These are phyloP conservation scores for Neurospora sp. DNA, from an alignment of 2,329 filamentous ascomycete species.

Conservation along the genomic window DNA sequence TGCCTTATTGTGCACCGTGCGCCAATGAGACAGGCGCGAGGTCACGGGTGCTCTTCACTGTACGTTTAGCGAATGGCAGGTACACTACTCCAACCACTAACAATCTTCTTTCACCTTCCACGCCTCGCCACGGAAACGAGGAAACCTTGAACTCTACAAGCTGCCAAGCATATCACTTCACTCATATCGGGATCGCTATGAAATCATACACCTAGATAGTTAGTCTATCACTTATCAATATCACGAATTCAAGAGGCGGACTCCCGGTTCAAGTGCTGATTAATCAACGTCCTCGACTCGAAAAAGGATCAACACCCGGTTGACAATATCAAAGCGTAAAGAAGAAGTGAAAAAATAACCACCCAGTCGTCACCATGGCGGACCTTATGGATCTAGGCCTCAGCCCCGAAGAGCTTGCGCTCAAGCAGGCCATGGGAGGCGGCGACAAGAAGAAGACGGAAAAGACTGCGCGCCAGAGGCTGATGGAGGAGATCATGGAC, in stretches of 20 bases:
- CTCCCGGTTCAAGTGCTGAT: background rate
- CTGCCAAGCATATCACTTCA: background rate
- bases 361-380: background rate
- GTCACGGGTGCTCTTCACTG: slow-evolving; percentile 2
- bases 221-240: background rate
- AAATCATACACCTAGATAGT: background rate
- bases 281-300: background rate
- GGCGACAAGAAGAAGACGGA: slow-evolving; percentile 4
- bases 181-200: background rate
- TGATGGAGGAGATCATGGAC: slow-evolving; percentile 27
- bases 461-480: slow-evolving; percentile 19
- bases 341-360: background rate
- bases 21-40: slow-evolving; percentile 1
- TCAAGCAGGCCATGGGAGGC: slow-evolving; percentile 7
- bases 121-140: background rate
- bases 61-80: background rate
- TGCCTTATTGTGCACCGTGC: background rate
- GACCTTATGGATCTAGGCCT: background rate
- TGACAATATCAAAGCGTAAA: background rate
- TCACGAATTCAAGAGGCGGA: background rate
- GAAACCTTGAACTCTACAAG: background rate
- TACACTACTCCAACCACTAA: background rate
- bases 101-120: background rate
- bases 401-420: background rate
- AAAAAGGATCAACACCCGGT: background rate